phyloP scores from a whole-genome alignment of 2,329 filamentous ascomycete species.

The Colletotrichum neosansevieriae region DNA sequence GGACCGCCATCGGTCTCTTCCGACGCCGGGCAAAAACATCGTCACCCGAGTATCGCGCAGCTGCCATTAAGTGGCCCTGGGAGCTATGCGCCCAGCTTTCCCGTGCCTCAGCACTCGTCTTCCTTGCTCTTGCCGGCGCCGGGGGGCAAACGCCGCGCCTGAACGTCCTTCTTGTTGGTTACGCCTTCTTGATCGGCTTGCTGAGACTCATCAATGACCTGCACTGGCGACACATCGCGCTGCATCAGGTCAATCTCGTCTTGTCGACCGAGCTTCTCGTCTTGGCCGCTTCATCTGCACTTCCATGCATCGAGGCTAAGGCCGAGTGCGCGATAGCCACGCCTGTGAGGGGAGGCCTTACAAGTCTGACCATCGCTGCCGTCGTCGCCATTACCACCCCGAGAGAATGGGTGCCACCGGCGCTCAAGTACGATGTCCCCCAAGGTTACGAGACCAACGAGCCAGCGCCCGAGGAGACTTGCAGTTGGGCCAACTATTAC shows the following conservation, averaged over 20 bases:
- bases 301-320: slow-evolving; percentile 58
- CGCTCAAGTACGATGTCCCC: slow-evolving; percentile 52
- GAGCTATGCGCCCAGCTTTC: slow-evolving; percentile 58
- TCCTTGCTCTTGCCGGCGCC: slow-evolving; percentile 53
- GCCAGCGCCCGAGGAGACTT: slow-evolving; percentile 64
- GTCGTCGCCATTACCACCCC: slow-evolving; percentile 59
- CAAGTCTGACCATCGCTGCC: slow-evolving; percentile 52
- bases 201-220: slow-evolving; percentile 55
- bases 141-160: slow-evolving; percentile 51
- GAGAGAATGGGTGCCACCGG: slow-evolving; percentile 63
- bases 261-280: slow-evolving; percentile 53
- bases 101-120: slow-evolving; percentile 54
- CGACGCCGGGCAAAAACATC: slow-evolving; percentile 47
- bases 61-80: slow-evolving; percentile 55
- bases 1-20: slow-evolving; percentile 50
- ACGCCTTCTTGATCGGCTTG: slow-evolving; percentile 59
- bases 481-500: slow-evolving; percentile 66
- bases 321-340: slow-evolving; percentile 45
- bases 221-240: slow-evolving; percentile 58
- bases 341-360: slow-evolving; percentile 50
- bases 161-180: slow-evolving; percentile 52
- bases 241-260: slow-evolving; percentile 63
- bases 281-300: slow-evolving; percentile 51
- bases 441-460: slow-evolving; percentile 51
- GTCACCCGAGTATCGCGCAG: slow-evolving; percentile 49